Percentiles rank a stretch among this genome's conserved stretches.
Evolutionary conservation across 129 eudicot genomes (phyloP).

Genomic region (Solidago caesia): DNA sequence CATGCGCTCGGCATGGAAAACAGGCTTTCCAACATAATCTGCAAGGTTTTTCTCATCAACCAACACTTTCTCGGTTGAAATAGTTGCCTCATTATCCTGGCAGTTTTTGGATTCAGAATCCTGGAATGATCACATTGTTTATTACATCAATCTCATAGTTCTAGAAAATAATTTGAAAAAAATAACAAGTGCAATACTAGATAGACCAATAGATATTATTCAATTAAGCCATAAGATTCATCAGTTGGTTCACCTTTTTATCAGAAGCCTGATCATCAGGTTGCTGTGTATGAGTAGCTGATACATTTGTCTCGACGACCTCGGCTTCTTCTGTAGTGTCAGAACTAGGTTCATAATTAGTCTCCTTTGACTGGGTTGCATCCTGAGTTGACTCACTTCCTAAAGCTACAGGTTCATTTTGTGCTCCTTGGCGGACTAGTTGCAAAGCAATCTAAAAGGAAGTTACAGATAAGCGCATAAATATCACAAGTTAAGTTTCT

Average conservation of each 20-base stretch:
- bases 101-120: slow-evolving; percentile 18
- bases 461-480: slow-evolving; percentile 3
- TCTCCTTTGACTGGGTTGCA: slow-evolving; percentile 26
- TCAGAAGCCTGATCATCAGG: slow-evolving; percentile 24
- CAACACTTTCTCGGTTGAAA: slow-evolving; percentile 51
- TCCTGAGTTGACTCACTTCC: slow-evolving; percentile 31
- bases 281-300: slow-evolving; percentile 25
- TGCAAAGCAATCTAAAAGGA: slow-evolving; percentile 72
- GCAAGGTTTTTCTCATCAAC: slow-evolving; percentile 72
- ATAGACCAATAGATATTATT: not conserved
- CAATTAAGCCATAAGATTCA: not conserved
- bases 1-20: slow-evolving; percentile 96
- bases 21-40: slow-evolving; percentile 95
- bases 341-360: slow-evolving; percentile 24
- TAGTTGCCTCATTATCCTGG: slow-evolving; percentile 3
- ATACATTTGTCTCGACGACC: slow-evolving; percentile 31
- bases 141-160: not conserved
- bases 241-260: slow-evolving; percentile 36
- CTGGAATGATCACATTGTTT: not conserved
- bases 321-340: slow-evolving; percentile 58
- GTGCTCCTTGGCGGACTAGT: slow-evolving; percentile 73
- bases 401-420: slow-evolving; percentile 35
- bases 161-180: not conserved
- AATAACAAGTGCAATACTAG: not conserved
- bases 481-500: not conserved